Percentiles rank a stretch among this genome's conserved stretches.
Conservation (phyloP, 352 stramenopile species). For the Phytophthora fragariaefolia region DNA sequence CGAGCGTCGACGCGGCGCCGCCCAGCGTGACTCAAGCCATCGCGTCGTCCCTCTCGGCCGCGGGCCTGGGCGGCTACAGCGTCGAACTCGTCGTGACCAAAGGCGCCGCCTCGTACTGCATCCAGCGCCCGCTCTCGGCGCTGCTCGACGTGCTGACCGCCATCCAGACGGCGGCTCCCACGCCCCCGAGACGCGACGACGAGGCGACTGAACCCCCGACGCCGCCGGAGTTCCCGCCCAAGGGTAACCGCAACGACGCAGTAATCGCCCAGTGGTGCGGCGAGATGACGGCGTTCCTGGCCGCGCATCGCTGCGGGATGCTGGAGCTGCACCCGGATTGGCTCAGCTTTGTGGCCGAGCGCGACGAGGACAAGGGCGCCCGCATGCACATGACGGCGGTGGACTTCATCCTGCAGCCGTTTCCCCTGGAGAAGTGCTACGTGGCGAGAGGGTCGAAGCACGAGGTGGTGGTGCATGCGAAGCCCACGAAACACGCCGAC, state of each 20-base stretch:
- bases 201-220: not conserved
- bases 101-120: constrained; percentile 57
- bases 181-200: constrained; percentile 1
- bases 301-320: constrained; percentile 28
- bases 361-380: constrained; percentile 48
- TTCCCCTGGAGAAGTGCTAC: constrained; percentile 71
- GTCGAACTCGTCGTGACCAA: constrained; percentile 75
- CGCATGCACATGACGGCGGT: constrained; percentile 81
- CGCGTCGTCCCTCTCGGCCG: constrained; percentile 44
- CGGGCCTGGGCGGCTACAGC: constrained; percentile 42
- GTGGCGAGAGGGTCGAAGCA: constrained; percentile 55
- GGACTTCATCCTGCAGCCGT: constrained; percentile 86
- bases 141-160: constrained; percentile 48
- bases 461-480: constrained; percentile 56
- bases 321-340: constrained; percentile 51
- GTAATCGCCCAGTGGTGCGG: constrained; percentile 72
- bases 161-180: constrained; percentile 25
- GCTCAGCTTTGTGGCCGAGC: constrained; percentile 64
- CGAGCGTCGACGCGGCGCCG: constrained; percentile 56
- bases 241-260: constrained; percentile 53
- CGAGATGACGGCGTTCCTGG: constrained; percentile 66
- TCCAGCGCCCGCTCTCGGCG: constrained; percentile 48
- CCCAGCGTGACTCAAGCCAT: constrained; percentile 47
- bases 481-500: constrained; percentile 32
- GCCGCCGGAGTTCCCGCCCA: constrained; percentile 60